Conservation (phyloP, 2,329 filamentous ascomycete genomes). For the Chrysosporium queenslandicum region DNA sequence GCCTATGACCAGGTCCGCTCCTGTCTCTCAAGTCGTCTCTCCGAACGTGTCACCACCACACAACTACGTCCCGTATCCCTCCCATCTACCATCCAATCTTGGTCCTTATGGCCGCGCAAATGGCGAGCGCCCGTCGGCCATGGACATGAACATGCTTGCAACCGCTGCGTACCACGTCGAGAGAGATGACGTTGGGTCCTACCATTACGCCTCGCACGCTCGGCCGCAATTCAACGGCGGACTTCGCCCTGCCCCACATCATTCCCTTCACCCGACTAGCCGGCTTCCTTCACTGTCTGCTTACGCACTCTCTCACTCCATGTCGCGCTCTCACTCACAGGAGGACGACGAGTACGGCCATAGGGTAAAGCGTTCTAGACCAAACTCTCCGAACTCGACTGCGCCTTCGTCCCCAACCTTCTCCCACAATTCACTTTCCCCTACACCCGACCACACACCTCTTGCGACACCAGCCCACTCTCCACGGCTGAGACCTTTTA, state of each 20-base stretch:
- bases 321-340: conserved; percentile 64
- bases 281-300: conserved; percentile 67
- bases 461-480: conserved; percentile 92
- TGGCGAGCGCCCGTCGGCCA: conserved; percentile 37
- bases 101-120: conserved; percentile 43
- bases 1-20: conserved; percentile 77
- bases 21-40: conserved; percentile 75
- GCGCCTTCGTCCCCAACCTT: conserved; percentile 93
- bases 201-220: conserved; percentile 25
- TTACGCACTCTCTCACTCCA: conserved; percentile 67
- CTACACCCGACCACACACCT: conserved; percentile 97
- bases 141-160: conserved; percentile 60
- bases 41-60: conserved; percentile 93
- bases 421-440: conserved; percentile 88
- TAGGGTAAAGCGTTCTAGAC: conserved; percentile 76
- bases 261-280: conserved; percentile 40
- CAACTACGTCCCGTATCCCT: conserved; percentile 58
- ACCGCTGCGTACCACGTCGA: conserved; percentile 58
- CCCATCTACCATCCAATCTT: conserved; percentile 48
- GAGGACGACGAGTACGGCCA: conserved; percentile 61
- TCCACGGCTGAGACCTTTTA: conserved; percentile 73
- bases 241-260: conserved; percentile 32
- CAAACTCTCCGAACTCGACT: conserved; percentile 89
- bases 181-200: conserved; percentile 45
- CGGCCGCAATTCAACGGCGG: conserved; percentile 21